Base-by-base conservation (phyloP, 768 basidiomycete genomes). In the Multifurca ochricompacta region DNA sequence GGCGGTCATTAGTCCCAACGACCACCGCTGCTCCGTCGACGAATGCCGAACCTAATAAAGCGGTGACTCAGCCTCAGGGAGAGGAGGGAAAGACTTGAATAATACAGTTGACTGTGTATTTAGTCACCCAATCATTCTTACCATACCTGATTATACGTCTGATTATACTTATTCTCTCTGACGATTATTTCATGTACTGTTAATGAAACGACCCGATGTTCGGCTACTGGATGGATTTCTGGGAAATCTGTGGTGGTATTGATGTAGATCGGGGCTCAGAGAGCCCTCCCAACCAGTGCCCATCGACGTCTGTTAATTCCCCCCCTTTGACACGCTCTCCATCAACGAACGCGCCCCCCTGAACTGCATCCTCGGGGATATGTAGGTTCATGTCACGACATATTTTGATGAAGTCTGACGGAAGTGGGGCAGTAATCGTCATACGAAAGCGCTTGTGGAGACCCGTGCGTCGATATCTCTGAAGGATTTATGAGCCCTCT, bases 391-490 rank as follows among this genome's bases (percentile, higher is more conserved):
- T 19, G n/a, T 59, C 51, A 27, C 19, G 44, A 46, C 60, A 61
- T 28, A 56, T 8, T n/a, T 48, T 43, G 16, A 45, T 16, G 8
- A 59, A 61, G 51, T 61, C 58, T 3, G 30, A 14, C 7, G 60
- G 60, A 30, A 61, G 53, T 30, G 60, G 60, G 8, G 60, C 60
- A 6, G 35, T 21, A 19, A 61, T 56, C 25, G 50, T 51, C 39
- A 61, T 40, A 19, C 47, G 60, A 40, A 61, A 50, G 21, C 53
- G 58, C 47, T 56, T 61, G 47, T 13, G 41, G 18, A 30, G 48
- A 18, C 60, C 60, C 6, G 36, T 28, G 18, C 47, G 53, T 10
- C 60, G 58, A 6, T 59, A 61, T 27, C 60, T 46, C 60, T 61
- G 21, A 21, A 7, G 8, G 31, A 27, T n/a, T 14, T 23, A 37